phyloP scores from a whole-genome alignment of 768 basidiomycete genomes.

The Trametes cingulata region DNA sequence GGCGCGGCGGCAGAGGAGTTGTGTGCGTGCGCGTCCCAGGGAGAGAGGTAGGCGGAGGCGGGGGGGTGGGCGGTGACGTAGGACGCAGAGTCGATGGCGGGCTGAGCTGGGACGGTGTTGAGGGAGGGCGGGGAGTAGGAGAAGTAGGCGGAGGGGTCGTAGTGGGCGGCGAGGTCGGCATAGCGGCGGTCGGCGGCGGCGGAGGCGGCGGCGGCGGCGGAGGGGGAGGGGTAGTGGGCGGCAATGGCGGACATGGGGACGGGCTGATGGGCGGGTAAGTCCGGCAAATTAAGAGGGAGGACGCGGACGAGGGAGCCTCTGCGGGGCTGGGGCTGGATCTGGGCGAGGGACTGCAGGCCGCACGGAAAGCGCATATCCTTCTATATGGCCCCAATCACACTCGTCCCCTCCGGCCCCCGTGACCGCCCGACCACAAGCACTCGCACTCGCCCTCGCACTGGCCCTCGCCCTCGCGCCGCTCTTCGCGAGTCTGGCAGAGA shows the following conservation, averaged over 20 bases:
- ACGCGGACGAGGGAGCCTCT: neutral
- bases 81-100: neutral
- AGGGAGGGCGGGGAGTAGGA: constrained; percentile 12
- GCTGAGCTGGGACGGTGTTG: constrained; percentile 2
- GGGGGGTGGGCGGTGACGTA: neutral
- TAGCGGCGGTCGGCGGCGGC: constrained; percentile 14
- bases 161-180: constrained; percentile 9
- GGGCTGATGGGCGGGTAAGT: neutral
- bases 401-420: no score
- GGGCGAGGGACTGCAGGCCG: neutral
- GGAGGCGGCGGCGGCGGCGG: neutral
- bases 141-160: constrained; percentile 19
- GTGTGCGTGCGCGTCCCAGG: constrained; percentile 19
- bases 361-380: constrained; percentile 5
- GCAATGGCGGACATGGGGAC: constrained; percentile 17
- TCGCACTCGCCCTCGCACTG: no score
- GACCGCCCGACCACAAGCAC: no score
- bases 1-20: no score
- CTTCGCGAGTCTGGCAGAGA: constrained; percentile 1
- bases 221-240: constrained; percentile 10
- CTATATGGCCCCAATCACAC: constrained; percentile 6
- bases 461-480: neutral
- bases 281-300: constrained; percentile 13
- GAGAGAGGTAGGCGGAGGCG: constrained; percentile 6
- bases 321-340: neutral